phyloP scores from a whole-genome alignment of 108 stramenopile species.

The Fistulifera pelliculosa region DNA sequence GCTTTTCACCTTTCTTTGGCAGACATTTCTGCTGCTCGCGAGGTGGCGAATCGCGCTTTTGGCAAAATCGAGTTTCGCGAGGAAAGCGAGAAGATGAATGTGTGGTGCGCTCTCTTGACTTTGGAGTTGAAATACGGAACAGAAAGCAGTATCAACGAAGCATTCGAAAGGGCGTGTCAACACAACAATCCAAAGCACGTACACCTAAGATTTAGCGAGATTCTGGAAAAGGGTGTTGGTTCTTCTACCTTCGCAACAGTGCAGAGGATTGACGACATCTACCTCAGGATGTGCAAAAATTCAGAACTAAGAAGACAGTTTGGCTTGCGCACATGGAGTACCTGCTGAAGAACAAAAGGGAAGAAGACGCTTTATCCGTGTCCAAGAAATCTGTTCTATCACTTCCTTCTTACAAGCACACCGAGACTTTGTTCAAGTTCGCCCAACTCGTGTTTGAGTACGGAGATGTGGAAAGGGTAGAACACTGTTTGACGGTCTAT shows the following conservation, averaged over 20 bases:
- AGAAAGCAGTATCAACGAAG: constrained; percentile 47
- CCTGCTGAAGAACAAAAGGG: constrained; percentile 56
- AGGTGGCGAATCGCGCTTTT: constrained; percentile 79
- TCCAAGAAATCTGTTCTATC: constrained; percentile 81
- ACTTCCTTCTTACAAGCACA: constrained; percentile 85
- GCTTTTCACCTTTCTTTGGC: constrained; percentile 90
- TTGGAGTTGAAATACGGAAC: constrained; percentile 90
- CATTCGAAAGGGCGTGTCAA: constrained; percentile 76
- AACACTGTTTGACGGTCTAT: constrained; percentile 84
- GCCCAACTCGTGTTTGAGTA: constrained; percentile 89
- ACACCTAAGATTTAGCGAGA: constrained; percentile 80
- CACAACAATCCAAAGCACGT: constrained; percentile 90
- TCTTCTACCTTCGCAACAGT: constrained; percentile 26
- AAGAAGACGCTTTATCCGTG: constrained; percentile 37
- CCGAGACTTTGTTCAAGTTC: constrained; percentile 80
- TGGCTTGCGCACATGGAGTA: constrained; percentile 85
- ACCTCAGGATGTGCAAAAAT: constrained; percentile 77
- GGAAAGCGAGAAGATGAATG: constrained; percentile 86
- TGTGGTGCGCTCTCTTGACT: constrained; percentile 92
- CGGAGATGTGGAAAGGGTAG: constrained; percentile 85
- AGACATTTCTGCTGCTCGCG: constrained; percentile 85
- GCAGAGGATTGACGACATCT: constrained; percentile 61
- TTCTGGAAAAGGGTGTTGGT: constrained; percentile 54
- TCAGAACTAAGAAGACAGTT: constrained; percentile 83
- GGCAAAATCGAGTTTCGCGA: constrained; percentile 88